Percentiles rank a stretch among this genome's conserved stretches.
Evolutionary conservation across 768 basidiomycete genomes (phyloP).

Genomic region (Lactifluus subvellereus): DNA sequence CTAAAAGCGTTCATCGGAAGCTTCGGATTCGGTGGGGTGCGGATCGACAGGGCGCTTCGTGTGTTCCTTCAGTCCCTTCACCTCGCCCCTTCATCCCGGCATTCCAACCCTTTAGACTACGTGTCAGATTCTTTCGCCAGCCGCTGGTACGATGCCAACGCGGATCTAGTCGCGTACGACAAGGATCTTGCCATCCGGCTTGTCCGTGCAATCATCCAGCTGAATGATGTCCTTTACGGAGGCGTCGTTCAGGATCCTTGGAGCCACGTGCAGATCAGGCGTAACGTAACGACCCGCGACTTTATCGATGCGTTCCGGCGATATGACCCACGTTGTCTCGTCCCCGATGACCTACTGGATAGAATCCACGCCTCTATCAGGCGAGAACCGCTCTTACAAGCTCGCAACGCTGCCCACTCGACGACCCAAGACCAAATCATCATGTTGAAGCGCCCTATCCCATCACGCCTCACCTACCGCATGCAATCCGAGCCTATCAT

Average conservation of each 20-base stretch:
- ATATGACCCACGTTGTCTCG: conserved; percentile 62
- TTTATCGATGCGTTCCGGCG: conserved; percentile 81
- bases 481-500: conserved; percentile 84
- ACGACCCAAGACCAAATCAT: conserved; percentile 48
- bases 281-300: conserved; percentile 63
- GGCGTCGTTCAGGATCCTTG: conserved; percentile 60
- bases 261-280: conserved; percentile 45
- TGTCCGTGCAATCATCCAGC: conserved; percentile 74
- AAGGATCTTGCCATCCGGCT: conserved; percentile 73
- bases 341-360: conserved; percentile 70
- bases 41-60: conserved; percentile 85
- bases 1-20: conserved; percentile 81
- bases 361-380: conserved; percentile 76
- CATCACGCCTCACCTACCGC: conserved; percentile 78
- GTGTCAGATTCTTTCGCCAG: conserved; percentile 80
- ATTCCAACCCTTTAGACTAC: conserved; percentile 50
- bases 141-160: conserved; percentile 89
- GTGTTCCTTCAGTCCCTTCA: conserved; percentile 82
- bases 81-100: conserved; percentile 43
- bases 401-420: conserved; percentile 42
- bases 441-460: conserved; percentile 67
- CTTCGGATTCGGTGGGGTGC: conserved; percentile 77
- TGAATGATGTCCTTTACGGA: conserved; percentile 84
- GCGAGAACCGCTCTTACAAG: conserved; percentile 66
- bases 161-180: conserved; percentile 69